A percentile compares a stretch with the other conserved stretches of the same genome.
phyloP scores from a whole-genome alignment of 2,329 filamentous ascomycete species.

The Berkeleyomyces rouxiae region DNA sequence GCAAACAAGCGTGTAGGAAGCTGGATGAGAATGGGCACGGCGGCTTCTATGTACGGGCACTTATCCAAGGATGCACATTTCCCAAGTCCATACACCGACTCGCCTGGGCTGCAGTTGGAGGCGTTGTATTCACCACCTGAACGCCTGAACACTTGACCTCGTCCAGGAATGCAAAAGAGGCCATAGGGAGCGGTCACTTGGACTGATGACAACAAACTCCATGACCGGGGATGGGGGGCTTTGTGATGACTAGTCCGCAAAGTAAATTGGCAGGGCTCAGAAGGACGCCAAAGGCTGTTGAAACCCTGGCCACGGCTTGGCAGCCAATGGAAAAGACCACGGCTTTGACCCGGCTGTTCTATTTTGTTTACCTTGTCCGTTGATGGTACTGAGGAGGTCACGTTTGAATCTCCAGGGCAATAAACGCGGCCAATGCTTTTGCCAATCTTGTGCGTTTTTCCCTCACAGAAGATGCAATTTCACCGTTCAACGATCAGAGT shows the following conservation, averaged over 20 bases:
- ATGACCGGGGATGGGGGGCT: neutral
- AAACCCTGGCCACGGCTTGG: neutral
- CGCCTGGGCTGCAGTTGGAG: no score
- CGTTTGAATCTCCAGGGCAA: neutral
- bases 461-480: neutral
- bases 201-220: neutral
- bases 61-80: no score
- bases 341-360: neutral
- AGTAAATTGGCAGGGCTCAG: neutral
- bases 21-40: no score
- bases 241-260: neutral
- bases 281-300: neutral
- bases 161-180: no score
- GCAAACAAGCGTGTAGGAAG: no score
- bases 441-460: neutral
- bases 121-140: no score
- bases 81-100: no score
- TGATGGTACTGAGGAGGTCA: no score
- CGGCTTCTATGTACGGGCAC: no score
- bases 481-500: neutral
- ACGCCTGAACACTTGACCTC: no score
- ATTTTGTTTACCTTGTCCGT: neutral
- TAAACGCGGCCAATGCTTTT: neutral
- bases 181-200: no score
- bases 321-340: neutral